Evolutionary conservation across 164 flowering plant species (phyloP), one percentile per base, ranked within the genome.

Genomic region (Buxus sempervirens): DNA sequence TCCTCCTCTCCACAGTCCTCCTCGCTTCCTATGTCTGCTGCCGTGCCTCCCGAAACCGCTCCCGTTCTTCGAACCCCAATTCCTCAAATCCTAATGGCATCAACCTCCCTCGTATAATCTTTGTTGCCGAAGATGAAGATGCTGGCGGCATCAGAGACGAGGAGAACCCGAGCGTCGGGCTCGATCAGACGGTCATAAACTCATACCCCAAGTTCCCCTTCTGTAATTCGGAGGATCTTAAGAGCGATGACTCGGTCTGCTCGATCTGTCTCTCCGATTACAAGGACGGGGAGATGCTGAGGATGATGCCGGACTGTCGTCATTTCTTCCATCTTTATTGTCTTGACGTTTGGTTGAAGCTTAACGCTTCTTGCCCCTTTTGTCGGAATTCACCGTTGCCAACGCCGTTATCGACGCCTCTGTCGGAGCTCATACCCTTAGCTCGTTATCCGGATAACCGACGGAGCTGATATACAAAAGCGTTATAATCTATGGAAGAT

Each of bases 321-420:
- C 92, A 88, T 66, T 71, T 58, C 55, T 88, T 88, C 67, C 93
- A 88, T 69, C 56, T 83, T 12, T 60, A 18, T 54, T 88, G 93
- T 58, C 58, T 88, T 20, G 90, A 88, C 56, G 82, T 87, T 3
- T 88, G 93, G 90, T 69, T 88, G 32, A 71, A 68, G 67, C 80
- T 82, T 41, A 82, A 86, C 51, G 82, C 84, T 9, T 82, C 93
- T 2, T 88, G 90, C 54, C 93, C 93, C 0, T 82, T 85, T 16
- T 88, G 92, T 71, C 76, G 90, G 65, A 86, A 78, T 67, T 88
- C 92, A 20, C 92, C 91, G 10, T 63, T 87, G 23, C 91, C 91
- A 18, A 84, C 91, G 2, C 91, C 91, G 25, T 73, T 82, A 10
- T 80, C 90, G 1, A 85, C 89, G 19, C 91, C 89, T 20, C 26